Percentiles rank a stretch among this genome's conserved stretches.
These are phyloP conservation scores for Phialophora chinensis DNA, from an alignment of 2,329 filamentous ascomycete genomes.

Conservation along the genomic window DNA sequence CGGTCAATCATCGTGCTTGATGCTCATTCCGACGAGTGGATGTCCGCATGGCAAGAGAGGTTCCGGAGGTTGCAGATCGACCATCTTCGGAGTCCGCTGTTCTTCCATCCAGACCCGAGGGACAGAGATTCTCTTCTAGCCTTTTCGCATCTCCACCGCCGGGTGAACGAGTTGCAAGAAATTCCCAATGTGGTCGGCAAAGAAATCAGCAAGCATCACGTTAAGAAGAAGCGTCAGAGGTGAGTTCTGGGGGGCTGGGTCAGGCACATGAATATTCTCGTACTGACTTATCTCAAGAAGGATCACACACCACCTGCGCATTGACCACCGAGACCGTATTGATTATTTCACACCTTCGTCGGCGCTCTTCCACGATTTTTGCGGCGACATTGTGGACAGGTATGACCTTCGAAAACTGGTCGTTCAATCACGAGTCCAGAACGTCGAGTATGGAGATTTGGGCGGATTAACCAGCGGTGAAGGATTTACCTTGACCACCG, in stretches of 20 bases:
- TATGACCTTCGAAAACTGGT: constrained; percentile 66
- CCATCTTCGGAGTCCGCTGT: constrained; percentile 78
- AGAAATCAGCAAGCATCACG: constrained; percentile 76
- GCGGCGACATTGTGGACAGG: constrained; percentile 61
- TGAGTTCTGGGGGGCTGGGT: constrained; percentile 19
- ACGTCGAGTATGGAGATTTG: constrained; percentile 65
- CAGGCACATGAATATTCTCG: neutral
- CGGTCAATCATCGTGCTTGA: constrained; percentile 69
- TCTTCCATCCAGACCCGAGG: constrained; percentile 78
- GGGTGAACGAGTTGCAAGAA: constrained; percentile 70
- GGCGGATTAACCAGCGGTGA: constrained; percentile 51
- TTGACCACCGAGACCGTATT: constrained; percentile 71
- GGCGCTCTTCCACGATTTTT: constrained; percentile 67
- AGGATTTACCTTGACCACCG: constrained; percentile 70
- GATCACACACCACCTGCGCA: constrained; percentile 50
- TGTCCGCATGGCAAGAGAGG: constrained; percentile 71
- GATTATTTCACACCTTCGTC: constrained; percentile 72
- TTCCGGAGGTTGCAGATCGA: constrained; percentile 73
- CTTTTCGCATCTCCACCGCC: constrained; percentile 66
- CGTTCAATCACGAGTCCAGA: constrained; percentile 63
- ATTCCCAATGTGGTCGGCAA: constrained; percentile 77
- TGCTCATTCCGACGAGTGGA: constrained; percentile 67
- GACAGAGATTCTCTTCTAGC: constrained; percentile 76
- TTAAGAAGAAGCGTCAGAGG: constrained; percentile 21
- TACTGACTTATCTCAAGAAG: constrained; percentile 47